Conservation (phyloP, 768 basidiomycete species). For the Peribolospora baueri region DNA sequence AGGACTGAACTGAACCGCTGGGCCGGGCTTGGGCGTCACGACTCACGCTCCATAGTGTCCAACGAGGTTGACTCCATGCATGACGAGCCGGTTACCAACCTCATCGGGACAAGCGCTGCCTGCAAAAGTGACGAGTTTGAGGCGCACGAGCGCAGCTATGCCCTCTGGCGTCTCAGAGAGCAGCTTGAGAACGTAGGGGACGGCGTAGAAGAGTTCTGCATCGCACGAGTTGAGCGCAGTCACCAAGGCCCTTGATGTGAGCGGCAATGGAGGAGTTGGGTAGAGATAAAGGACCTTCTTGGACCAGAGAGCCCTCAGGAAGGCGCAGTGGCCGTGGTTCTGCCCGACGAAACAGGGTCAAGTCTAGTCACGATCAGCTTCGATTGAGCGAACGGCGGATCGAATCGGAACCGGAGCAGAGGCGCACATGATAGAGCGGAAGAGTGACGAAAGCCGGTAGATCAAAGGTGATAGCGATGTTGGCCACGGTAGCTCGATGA, state of each 20-base stretch:
- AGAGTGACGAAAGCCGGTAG: slow-evolving; percentile 25
- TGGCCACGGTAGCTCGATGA: slow-evolving; percentile 19
- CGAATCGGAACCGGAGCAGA: slow-evolving; percentile 14
- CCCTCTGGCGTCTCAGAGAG: slow-evolving; percentile 30
- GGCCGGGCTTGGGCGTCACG: slow-evolving; percentile 18
- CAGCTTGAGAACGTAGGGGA: slow-evolving; percentile 25
- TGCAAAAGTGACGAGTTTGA: slow-evolving; percentile 30
- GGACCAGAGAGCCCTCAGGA: slow-evolving; percentile 26
- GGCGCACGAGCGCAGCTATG: slow-evolving; percentile 21
- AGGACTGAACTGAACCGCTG: not conserved
- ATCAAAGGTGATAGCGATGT: slow-evolving; percentile 21
- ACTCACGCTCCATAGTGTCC: slow-evolving; percentile 25
- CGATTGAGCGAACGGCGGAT: not conserved
- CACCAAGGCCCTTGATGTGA: slow-evolving; percentile 27
- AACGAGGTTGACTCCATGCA: slow-evolving; percentile 28
- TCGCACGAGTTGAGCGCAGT: slow-evolving; percentile 19
- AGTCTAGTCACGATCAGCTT: not conserved
- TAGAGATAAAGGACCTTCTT: slow-evolving; percentile 25
- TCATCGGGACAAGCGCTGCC: slow-evolving; percentile 34
- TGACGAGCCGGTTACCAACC: slow-evolving; percentile 29
- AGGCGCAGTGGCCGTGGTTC: slow-evolving; percentile 18
- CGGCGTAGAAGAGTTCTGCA: slow-evolving; percentile 14
- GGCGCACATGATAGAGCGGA: slow-evolving; percentile 26
- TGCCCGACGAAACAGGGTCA: not conserved
- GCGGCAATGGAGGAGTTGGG: slow-evolving; percentile 26